A percentile compares a stretch with the other conserved stretches of the same genome.
Evolutionary conservation across 768 basidiomycete genomes (phyloP).

Genomic region (Pleurotus giganteus): DNA sequence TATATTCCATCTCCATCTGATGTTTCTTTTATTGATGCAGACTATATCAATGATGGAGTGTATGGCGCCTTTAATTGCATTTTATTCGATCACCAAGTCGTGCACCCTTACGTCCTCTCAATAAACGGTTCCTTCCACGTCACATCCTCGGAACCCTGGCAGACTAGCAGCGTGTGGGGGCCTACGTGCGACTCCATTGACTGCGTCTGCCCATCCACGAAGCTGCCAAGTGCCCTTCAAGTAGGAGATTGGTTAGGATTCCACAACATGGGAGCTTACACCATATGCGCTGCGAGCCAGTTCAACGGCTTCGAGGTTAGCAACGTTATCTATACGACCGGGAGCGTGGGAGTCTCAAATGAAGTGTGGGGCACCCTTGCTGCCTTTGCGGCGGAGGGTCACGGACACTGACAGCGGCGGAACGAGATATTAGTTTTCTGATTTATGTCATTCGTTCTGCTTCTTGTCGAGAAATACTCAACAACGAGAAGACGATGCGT

Average conservation of each 20-base stretch:
- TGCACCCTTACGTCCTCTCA: conserved; percentile 80
- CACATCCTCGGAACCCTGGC: conserved; percentile 32
- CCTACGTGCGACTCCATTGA: conserved; percentile 99
- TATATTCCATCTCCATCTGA: conserved; percentile 22
- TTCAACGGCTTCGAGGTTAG: conserved; percentile 91
- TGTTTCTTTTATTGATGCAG: conserved; percentile 37
- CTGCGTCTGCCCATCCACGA: conserved; percentile 68
- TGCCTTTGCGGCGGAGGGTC: conserved; percentile 43
- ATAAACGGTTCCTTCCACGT: conserved; percentile 66
- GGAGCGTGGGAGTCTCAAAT: conserved; percentile 42
- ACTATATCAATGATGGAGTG: conserved; percentile 99
- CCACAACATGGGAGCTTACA: conserved; percentile 98
- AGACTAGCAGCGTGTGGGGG: conserved; percentile 85
- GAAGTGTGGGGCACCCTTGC: conserved; percentile 54
- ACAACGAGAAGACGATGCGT: conserved; percentile 9
- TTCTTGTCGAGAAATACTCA: conserved; percentile 1
- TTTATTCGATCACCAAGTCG: conserved; percentile 93
- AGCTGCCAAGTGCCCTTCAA: conserved; percentile 64
- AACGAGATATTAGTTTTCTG: conserved; percentile 12
- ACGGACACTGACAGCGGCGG: conserved; percentile 28
- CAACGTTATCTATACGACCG: conserved; percentile 76
- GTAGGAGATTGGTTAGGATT: conserved; percentile 99
- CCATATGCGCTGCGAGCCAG: conserved; percentile 93
- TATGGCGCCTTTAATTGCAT: conserved; percentile 98
- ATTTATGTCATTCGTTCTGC: conserved; percentile 1